These are phyloP conservation scores for Echeveria elegans DNA, from an alignment of 164 flowering plant genomes.

Conservation along the genomic window DNA sequence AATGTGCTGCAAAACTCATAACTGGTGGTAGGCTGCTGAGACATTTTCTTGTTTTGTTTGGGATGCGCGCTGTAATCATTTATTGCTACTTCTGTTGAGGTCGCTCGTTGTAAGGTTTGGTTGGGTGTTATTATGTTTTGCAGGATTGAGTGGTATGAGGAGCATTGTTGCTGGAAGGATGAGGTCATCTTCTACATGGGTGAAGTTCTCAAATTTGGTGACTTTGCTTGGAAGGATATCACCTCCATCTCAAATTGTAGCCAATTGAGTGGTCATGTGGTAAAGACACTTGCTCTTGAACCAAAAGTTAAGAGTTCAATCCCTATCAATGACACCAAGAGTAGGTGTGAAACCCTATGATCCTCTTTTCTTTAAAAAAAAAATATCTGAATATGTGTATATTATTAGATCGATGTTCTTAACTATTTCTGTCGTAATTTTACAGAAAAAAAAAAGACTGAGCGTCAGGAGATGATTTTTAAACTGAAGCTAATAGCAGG, in stretches of 20 bases:
- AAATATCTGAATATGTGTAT: not conserved
- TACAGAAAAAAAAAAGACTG: constrained; percentile 7
- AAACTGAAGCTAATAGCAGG: constrained; percentile 14
- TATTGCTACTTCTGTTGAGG: not conserved
- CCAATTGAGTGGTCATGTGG: too few relatives aligned
- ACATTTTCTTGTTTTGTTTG: too few relatives aligned
- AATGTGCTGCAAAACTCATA: not conserved
- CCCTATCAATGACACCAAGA: too few relatives aligned
- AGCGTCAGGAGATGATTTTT: constrained; percentile 10
- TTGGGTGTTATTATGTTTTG: not conserved
- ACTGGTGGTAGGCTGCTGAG: too few relatives aligned
- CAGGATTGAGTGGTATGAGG: constrained; percentile 7
- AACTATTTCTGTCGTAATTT: not conserved
- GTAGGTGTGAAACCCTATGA: too few relatives aligned
- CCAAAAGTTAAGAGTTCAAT: too few relatives aligned
- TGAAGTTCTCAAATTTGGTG: constrained; percentile 50
- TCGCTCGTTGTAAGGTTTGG: not conserved
- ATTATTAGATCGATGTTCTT: not conserved
- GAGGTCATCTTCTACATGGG: constrained; percentile 59
- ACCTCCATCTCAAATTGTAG: constrained; percentile 18
- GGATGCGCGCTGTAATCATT: not conserved
- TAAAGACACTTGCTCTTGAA: too few relatives aligned
- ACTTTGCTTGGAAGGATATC: constrained; percentile 37
- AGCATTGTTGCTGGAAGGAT: constrained; percentile 7
- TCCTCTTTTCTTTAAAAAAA: too few relatives aligned